Evolutionary conservation across 768 basidiomycete genomes (phyloP), one percentile per base, ranked within the genome.

Genomic region (Russula compacta): DNA sequence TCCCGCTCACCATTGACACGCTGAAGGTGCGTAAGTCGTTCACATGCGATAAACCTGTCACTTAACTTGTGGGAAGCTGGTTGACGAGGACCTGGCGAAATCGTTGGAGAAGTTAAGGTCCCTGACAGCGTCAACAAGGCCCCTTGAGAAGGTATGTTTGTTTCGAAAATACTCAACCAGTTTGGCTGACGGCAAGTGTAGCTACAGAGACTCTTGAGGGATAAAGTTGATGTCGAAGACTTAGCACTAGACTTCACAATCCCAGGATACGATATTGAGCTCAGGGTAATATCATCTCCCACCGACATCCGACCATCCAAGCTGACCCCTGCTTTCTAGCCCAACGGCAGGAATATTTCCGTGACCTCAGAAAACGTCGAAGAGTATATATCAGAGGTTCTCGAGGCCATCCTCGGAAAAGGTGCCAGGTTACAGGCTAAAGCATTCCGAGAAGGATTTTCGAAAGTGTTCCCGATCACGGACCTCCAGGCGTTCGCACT

Each of bases 211-310:
- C 77, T 79, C 48, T 69, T 79, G 64, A 77, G 83, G 71, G 82
- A 86, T 70, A 73, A 83, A 60, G 77, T 88, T 40, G 83, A 79
- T 21, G 77, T 98, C 17, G 88, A 91, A 64, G 95, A 98, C 69
- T 82, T 99, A 38, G 84, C 89, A 0, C 81, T 99, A 19, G 97
- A 99, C 74, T 99, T 98, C 73, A 98, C 95, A 8, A 79, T 98
- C 17, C 97, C 97, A 9, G 97, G 97, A 14, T 94, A 95, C 70
- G 86, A 94, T 69, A 89, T 98, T 59, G 92, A 97, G 72, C 80
- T 98, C 33, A 83, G 83, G 71, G 93, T 92, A 14, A 12, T 35
- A 10, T 24, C 40, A 52, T 14, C 39, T 15, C 56, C 17, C 17
- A 15, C 21, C 12, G 12, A 10, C 14, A 55, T 15, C 9, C 42